Base-by-base conservation (phyloP, 148 eudicot species). In the Dianthus caryophyllus region DNA sequence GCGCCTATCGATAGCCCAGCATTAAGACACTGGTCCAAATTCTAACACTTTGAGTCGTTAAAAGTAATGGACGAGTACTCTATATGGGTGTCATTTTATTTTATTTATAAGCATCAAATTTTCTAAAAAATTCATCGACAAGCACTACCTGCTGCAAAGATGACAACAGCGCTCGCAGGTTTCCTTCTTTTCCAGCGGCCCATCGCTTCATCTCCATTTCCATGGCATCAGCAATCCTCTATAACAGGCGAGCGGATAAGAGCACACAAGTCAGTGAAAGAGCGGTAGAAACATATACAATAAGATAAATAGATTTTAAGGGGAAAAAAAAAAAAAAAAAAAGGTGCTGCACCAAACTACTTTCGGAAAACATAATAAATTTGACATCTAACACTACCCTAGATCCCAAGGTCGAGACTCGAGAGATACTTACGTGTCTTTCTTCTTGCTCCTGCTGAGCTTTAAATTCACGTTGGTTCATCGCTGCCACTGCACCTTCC, bases 161-260 rank as follows among this genome's bases (percentile, higher is more conserved):
- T 38, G 96, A 92, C 62, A 92, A 59, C 22, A 92, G 71, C 27
- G 96, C 93, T 30, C 90, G 87, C 73, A 92, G 78, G 73, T 92
- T 92, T 36, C 97, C 97, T 80, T 87, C 96, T 79, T 92, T 92
- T 52, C 97, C 91, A 39, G 90, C 86, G 57, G 96, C 88, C 97
- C 97, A 92, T 13, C 79, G 81, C 78, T 84, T 92, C 82, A 92
- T 89, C 65, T 85, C 77, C 48, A 61, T 47, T 22, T 85, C 84
- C 80, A 87, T 56, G 53, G 80, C 70, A 57, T 81, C 96, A 49
- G 93, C 88, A 70, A 89, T 72, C 75, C 90, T 87, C 96, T 92
- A 80, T 62, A 82, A 62, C 66, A 65, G 48, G 39, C 68, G 21
- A 18, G 7, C 43, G 53, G 39, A 24, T 36, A 76, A 16, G 31